Conservation (phyloP, 345 rosid species). For the Eucalyptus melliodora region DNA sequence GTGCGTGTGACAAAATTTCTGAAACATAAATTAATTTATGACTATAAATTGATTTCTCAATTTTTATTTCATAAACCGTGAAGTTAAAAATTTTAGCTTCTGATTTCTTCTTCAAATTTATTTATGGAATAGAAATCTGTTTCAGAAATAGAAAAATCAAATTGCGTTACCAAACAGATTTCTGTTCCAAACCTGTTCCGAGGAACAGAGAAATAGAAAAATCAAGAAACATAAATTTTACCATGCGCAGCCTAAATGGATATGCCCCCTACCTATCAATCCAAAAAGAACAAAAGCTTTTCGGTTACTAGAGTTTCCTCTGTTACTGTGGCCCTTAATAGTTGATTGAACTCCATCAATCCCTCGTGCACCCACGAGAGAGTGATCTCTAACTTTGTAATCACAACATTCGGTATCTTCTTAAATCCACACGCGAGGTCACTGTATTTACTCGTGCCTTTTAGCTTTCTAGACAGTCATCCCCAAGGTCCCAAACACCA, state of each 20-base stretch:
- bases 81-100: too few relatives aligned
- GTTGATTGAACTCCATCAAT: background rate
- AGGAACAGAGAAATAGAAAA: rapidly evolving
- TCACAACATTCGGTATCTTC: too few relatives aligned
- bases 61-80: rapidly evolving
- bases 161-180: too few relatives aligned
- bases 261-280: too few relatives aligned
- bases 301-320: too few relatives aligned
- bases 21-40: rapidly evolving
- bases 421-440: background rate
- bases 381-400: too few relatives aligned
- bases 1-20: rapidly evolving
- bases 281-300: too few relatives aligned
- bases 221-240: rapidly evolving
- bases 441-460: background rate
- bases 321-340: background rate
- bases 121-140: too few relatives aligned
- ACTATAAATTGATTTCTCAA: rapidly evolving
- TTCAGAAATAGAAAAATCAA: too few relatives aligned
- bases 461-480: background rate
- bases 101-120: too few relatives aligned
- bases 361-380: background rate
- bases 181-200: rapidly evolving
- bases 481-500: background rate
- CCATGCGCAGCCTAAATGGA: rapidly evolving